Evolutionary conservation across 305 asterid species (phyloP).

Genomic region (Galium porrigens): DNA sequence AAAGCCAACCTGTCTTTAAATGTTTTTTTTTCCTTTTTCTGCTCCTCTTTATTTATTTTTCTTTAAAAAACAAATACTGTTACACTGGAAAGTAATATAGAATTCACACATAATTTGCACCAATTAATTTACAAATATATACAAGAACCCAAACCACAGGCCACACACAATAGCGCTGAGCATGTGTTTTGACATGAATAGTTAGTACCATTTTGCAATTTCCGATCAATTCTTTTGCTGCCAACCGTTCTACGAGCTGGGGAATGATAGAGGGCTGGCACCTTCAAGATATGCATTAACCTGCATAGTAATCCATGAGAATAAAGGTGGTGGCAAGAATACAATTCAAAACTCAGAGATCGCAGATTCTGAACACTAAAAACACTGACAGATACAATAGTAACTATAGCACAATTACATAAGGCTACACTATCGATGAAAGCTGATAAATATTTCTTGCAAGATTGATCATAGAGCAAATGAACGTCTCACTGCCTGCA

Average conservation of each 20-base stretch:
- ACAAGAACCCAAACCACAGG: constrained; percentile 22
- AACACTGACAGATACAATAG: neutral
- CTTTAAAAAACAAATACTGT: constrained; percentile 23
- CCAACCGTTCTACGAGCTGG: constrained; percentile 1
- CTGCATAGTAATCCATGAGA: constrained; percentile 12
- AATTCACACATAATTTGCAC: constrained; percentile 21
- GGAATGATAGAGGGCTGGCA: constrained; percentile 7
- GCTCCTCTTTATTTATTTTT: constrained; percentile 18
- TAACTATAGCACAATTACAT: neutral
- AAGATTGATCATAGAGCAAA: neutral
- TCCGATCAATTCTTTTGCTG: constrained; percentile 6
- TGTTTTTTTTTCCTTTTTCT: neutral
- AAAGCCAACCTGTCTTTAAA: neutral
- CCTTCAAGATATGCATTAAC: constrained; percentile 15
- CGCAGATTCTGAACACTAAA: neutral
- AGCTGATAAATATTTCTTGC: neutral
- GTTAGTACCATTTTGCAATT: constrained; percentile 23
- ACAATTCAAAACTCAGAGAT: neutral
- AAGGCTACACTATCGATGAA: neutral
- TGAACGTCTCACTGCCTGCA: neutral
- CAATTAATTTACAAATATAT: constrained; percentile 26
- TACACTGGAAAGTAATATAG: constrained; percentile 17
- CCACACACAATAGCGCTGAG: constrained; percentile 12
- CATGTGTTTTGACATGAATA: constrained; percentile 18
- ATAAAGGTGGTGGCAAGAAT: neutral